phyloP scores from a whole-genome alignment of 257 asterid genomes.

The Cruciata laevipes region DNA sequence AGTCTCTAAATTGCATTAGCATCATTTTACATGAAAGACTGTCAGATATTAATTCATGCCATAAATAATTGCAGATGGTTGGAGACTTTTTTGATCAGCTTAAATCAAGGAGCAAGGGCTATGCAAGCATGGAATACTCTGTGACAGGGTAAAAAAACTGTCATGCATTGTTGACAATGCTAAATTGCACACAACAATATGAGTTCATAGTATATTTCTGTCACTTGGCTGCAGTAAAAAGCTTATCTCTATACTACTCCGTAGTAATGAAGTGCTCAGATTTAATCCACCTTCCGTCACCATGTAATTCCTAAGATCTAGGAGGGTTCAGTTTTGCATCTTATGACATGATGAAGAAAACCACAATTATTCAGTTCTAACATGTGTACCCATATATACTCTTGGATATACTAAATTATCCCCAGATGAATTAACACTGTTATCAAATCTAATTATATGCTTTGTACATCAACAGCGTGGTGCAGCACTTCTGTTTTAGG shows the following conservation, averaged over 20 bases:
- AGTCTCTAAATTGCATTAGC: constrained; percentile 1
- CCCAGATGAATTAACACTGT: not conserved
- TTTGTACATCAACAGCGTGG: not conserved
- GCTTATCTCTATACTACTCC: not conserved
- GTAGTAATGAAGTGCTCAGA: not conserved
- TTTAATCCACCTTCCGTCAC: not conserved
- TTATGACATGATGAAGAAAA: not conserved
- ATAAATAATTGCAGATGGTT: constrained; percentile 65
- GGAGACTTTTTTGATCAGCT: constrained; percentile 99
- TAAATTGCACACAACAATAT: not conserved
- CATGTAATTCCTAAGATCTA: not conserved
- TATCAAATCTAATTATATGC: not conserved
- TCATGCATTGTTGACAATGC: not conserved
- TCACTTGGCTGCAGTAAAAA: not conserved
- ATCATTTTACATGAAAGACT: not conserved
- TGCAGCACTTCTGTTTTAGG: not conserved
- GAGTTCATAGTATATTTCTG: not conserved
- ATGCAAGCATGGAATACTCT: constrained; percentile 99
- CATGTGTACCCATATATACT: not conserved
- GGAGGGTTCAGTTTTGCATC: not conserved
- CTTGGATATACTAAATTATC: not conserved
- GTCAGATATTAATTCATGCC: not conserved
- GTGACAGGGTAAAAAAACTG: constrained; percentile 57
- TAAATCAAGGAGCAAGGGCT: constrained; percentile 95
- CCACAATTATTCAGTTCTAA: not conserved